Evolutionary conservation across 2,329 filamentous ascomycete species (phyloP), one percentile per base, ranked within the genome.

Genomic region (Sporothrix sp.): DNA sequence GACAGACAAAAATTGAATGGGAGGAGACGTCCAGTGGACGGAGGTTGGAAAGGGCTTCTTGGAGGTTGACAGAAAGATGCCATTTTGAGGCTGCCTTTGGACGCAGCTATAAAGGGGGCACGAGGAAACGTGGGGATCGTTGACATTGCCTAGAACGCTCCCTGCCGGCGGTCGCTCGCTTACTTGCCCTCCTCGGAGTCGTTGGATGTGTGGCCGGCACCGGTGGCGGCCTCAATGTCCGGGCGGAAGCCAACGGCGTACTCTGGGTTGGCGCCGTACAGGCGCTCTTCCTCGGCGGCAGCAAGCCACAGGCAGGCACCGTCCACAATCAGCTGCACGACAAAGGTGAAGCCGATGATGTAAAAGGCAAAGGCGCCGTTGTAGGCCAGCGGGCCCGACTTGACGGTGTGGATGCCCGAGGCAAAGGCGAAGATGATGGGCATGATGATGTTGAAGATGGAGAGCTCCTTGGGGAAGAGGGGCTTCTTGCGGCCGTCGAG

Each of bases 351-450:
- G 16, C 50, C 50, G 8, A 52, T 45, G 13, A 52, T 37, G 18
- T 11, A 52, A 13, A 52, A 52, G 0, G 50, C 45, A n/a, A 52
- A 38, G 1, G 48, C 39, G 3, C 50, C 50, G 27, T 52, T 52
- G 18, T 45, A 52, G 4, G 50, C 50, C 27, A 52, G 48, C 11
- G 50, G 44, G 1, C 50, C 50, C 14, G 36, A 38, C 36, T 38
- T 37, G 33, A 48, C 3, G 3, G 51, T 53, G 37, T 53, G 51
- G 13, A 50, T 46, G 18, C 46, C 51, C 4, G 51, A 43, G 20
- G 51, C 51, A 4, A 36, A 46, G 30, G 47, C 40, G 25, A 53
- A 53, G 16, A 53, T 50, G 20, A 49, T 50, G 13, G 51, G 51
- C 51, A 53, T 50, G 9, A 53, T 27, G 3, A 53, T 37, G 30